Conservation (phyloP, 306 rosid species). For the Citrullus mucosospermus region DNA sequence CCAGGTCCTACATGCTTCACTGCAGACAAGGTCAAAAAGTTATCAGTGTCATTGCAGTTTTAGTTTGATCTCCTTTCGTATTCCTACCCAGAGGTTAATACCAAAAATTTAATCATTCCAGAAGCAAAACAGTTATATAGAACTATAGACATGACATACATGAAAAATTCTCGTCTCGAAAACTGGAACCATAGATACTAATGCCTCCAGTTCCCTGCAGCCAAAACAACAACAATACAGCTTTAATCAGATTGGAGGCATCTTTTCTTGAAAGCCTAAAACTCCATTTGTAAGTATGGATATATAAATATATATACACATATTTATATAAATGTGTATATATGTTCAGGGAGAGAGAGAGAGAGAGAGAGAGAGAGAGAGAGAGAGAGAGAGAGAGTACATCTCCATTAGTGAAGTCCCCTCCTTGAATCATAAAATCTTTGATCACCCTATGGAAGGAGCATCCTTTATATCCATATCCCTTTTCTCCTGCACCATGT, state of each 20-base stretch:
- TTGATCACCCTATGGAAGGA: constrained; percentile 87
- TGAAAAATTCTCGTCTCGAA: constrained; percentile 64
- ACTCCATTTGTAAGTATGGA: not conserved
- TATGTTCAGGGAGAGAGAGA: not conserved
- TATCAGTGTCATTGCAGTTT: not conserved
- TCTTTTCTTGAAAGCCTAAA: not conserved
- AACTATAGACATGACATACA: constrained; percentile 32
- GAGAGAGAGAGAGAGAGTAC: constrained; percentile 22
- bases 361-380: constrained; percentile 1
- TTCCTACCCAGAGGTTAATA: not conserved
- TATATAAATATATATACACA: not conserved
- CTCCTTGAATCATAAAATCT: constrained; percentile 96
- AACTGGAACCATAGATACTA: constrained; percentile 76
- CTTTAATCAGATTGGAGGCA: not conserved
- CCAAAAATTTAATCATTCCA: not conserved
- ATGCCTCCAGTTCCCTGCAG: constrained; percentile 90
- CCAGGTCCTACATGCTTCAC: constrained; percentile 94
- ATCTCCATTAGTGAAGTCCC: constrained; percentile 86
- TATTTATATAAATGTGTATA: not conserved
- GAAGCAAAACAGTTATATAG: not conserved
- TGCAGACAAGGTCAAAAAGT: constrained; percentile 26
- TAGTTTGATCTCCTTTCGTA: not conserved
- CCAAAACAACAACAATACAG: not conserved
- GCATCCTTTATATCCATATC: constrained; percentile 84
- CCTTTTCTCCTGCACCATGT: constrained; percentile 70